Percentiles rank a stretch among this genome's conserved stretches.
Conservation (phyloP, 306 rosid genomes). For the Inga laurina region DNA sequence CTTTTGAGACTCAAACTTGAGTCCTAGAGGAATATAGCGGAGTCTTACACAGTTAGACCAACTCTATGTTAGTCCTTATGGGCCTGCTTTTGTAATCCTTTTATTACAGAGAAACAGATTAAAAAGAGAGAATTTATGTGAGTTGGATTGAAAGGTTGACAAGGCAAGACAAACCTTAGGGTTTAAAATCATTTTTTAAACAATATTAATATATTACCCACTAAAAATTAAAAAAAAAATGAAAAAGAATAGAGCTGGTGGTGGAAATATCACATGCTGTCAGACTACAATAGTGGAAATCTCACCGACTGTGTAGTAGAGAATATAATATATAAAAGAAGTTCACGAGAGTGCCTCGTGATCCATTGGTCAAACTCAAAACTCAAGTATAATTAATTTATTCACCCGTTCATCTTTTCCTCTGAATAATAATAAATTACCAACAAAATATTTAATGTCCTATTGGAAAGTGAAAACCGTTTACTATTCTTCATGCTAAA, state of each 20-base stretch:
- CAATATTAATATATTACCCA: no score
- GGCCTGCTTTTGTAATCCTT: neutral
- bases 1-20: no score
- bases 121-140: neutral
- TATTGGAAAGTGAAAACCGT: conserved; percentile 14
- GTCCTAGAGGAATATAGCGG: no score
- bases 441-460: neutral
- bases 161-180: neutral
- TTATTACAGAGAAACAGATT: no score
- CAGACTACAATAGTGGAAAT: neutral
- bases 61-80: no score
- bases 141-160: neutral
- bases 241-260: neutral
- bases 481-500: conserved; percentile 18
- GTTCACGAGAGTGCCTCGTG: conserved; percentile 52
- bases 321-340: conserved; percentile 21
- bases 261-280: neutral
- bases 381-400: neutral
- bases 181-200: no score
- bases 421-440: conserved; percentile 7
- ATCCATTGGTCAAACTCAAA: conserved; percentile 18
- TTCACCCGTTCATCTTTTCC: neutral
- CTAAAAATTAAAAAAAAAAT: neutral
- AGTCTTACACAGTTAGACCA: no score
- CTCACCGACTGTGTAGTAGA: conserved; percentile 8